Evolutionary conservation across 352 stramenopile species (phyloP), one percentile per base, ranked within the genome.

Genomic region (Globisporangium abappressorium): DNA sequence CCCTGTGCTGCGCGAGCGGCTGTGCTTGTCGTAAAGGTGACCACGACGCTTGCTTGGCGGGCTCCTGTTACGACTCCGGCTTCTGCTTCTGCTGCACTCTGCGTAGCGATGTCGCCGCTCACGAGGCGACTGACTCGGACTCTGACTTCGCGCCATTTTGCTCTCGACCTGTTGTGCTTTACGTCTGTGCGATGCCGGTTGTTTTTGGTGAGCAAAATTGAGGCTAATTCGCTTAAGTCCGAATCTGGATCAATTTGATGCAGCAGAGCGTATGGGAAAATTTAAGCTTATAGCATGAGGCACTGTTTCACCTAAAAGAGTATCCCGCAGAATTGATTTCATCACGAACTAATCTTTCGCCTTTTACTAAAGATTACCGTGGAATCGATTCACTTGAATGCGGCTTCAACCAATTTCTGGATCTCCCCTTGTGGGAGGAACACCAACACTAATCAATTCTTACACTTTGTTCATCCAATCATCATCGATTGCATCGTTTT

Each of bases 281-380:
- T 14, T 51, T 15, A 33, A 5, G 36, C 34, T 18, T 63, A 51
- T 2, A 18, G 8, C 8, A 9, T 34, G 5, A 14, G 14, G n/a
- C 2, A 7, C 2, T n/a, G 0, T 22, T 2, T n/a, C 14, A 9
- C 2, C 20, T 20, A 0, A 7, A 18, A 56, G 0, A 56, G 11
- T 51, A 64, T 69, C 33, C 64, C 64, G 80, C 80, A 84, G 71
- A 85, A 75, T 89, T 85, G 73, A 84, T 85, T 87, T 85, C 83
- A 92, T 84, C 62, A 73, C 84, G 79, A 74, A 90, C 70, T 85
- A 94, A 96, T 95, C 89, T 95, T 95, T 96, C 89, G 89, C 89
- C 89, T 96, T 96, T 96, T 96, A 95, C 87, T 95, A 96, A 91
- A 95, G 87, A 95, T 93, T 94, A 91, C 87, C 87, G 89, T 30